Base-by-base conservation (phyloP, 331 rosid genomes). In the Acacia pycnantha region DNA sequence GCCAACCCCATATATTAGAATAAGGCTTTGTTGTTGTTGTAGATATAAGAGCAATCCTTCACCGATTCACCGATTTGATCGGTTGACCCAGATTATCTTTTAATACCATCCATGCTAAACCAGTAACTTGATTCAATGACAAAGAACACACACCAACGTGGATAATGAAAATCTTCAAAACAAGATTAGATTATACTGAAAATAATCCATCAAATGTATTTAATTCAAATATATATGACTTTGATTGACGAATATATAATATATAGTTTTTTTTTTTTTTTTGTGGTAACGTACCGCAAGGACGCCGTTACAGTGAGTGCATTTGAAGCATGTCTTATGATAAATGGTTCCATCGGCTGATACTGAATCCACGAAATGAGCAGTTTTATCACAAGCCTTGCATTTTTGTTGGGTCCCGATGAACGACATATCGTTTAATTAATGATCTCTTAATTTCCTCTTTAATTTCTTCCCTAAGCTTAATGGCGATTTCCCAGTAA, bases 401-500 rank as follows among this genome's bases (percentile, higher is more conserved):
- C 97, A 93, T 58, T 93, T 93, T 77, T 88, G 94, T 44, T 84
- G 97, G 74, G 97, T 93, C 62, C 97, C 97, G 74, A 87, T 87
- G 90, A 93, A 93, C 3, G 95, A 73, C 97, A 93, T 92, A 69
- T 72, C 70, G 80, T 8, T 51, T 43, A 3, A 2, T 44, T 33
- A 18, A 12, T 21, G 8, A 10, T 70, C 47, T 11, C 54, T 13
- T 43, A 15, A 51, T 51, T 51, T 15, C 31, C 18, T 53, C 68
- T 19, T 69, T 1, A 21, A 53, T 8, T 47, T 12, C 18, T 40
- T 51, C 27, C 21, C 29, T 41, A 8, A 27, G 21, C n/a, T 14
- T 62, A 22, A 22, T 58, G 22, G 62, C 62, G n/a, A 56, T 21
- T 19, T n/a, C 62, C 62, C 27, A n/a, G 26, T 1, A 5, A 56